phyloP scores from a whole-genome alignment of 352 stramenopile species.

The Vaucheria bursata region DNA sequence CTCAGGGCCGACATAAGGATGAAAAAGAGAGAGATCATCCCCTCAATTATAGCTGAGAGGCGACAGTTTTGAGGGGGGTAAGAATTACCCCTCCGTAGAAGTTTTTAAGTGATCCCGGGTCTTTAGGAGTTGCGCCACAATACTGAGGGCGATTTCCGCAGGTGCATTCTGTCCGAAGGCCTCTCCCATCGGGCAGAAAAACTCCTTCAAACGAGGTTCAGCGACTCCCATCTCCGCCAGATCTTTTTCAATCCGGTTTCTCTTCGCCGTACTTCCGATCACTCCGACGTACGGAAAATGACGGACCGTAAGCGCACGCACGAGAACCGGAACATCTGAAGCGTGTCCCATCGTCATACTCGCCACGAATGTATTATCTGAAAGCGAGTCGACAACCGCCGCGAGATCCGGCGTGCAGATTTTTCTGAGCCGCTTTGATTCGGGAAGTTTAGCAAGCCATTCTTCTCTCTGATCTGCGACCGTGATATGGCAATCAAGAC shows the following conservation, averaged over 20 bases:
- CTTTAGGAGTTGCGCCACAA: not conserved
- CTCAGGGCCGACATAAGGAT: no score
- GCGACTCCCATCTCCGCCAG: not conserved
- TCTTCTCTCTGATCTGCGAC: not conserved
- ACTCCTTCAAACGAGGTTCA: no score
- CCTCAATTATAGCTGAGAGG: no score
- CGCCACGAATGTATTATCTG: not conserved
- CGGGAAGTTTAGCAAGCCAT: not conserved
- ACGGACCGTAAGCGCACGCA: not conserved
- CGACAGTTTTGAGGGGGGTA: no score
- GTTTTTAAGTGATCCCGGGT: not conserved
- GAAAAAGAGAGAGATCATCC: no score
- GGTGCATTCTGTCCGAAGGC: not conserved
- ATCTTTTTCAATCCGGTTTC: not conserved
- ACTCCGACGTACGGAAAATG: not conserved
- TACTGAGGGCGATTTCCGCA: not conserved
- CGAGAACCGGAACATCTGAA: not conserved
- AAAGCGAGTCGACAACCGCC: not conserved
- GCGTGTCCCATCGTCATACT: not conserved
- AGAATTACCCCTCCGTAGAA: no score
- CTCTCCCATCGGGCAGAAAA: not conserved
- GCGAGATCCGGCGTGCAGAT: not conserved
- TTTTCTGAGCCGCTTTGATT: not conserved
- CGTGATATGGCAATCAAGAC: not conserved
- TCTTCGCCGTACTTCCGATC: not conserved